phyloP scores from a whole-genome alignment of 306 rosid genomes.

The Casuarina glauca region DNA sequence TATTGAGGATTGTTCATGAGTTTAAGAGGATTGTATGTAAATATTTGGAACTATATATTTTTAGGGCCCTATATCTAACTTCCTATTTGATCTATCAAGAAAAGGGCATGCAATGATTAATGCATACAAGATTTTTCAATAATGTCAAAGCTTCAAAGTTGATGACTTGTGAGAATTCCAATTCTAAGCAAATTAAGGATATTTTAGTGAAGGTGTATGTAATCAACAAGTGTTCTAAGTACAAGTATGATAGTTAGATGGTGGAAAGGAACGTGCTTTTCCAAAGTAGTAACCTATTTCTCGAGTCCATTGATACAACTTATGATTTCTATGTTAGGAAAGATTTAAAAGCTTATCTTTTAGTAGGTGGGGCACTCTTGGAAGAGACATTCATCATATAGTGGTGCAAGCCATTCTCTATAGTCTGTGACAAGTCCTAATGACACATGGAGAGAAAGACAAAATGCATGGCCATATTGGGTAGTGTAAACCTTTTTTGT shows the following conservation, averaged over 20 bases:
- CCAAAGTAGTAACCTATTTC: slow-evolving; percentile 36
- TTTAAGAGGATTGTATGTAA: slow-evolving; percentile 1
- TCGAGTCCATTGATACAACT: slow-evolving; percentile 29
- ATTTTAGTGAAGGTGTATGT: slow-evolving; percentile 55
- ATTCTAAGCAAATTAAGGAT: slow-evolving; percentile 33
- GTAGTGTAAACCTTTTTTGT: too few relatives aligned
- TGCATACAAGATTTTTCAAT: slow-evolving; percentile 51
- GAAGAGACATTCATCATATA: slow-evolving; percentile 34
- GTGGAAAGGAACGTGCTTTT: slow-evolving; percentile 68
- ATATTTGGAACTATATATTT: slow-evolving; percentile 61
- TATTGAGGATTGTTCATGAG: too few relatives aligned
- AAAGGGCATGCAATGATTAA: slow-evolving; percentile 74
- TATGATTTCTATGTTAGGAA: slow-evolving; percentile 47
- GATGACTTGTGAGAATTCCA: slow-evolving; percentile 36
- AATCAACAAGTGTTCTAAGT: slow-evolving; percentile 55
- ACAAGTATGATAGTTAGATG: slow-evolving; percentile 51
- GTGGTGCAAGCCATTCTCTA: not conserved
- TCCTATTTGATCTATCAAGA: slow-evolving; percentile 69
- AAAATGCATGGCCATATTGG: too few relatives aligned
- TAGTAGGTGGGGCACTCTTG: slow-evolving; percentile 40
- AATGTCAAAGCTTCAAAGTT: slow-evolving; percentile 45
- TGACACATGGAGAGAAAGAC: too few relatives aligned
- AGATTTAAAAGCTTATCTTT: slow-evolving; percentile 49
- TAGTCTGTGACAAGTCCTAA: too few relatives aligned
- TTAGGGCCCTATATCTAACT: slow-evolving; percentile 60